These are phyloP conservation scores for Cerioporus squamosus DNA, from an alignment of 1,284 basidiomycete species.

Conservation along the genomic window DNA sequence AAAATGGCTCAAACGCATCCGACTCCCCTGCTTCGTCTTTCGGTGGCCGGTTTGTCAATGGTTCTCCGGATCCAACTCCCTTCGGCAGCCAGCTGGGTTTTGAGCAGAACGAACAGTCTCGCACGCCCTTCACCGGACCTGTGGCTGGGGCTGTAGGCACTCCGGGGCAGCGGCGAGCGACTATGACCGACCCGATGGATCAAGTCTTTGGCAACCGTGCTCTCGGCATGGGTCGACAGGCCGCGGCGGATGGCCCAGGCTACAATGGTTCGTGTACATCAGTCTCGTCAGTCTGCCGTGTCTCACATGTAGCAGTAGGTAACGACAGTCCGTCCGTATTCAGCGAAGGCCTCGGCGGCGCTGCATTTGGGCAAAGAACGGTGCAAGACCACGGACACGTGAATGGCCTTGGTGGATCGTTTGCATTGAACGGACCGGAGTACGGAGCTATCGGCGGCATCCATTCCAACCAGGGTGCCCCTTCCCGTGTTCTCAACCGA, in stretches of 20 bases:
- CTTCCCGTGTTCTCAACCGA: constrained; percentile 27
- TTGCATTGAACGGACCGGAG: constrained; percentile 19
- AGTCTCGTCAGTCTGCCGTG: not conserved
- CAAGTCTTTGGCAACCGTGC: constrained; percentile 13
- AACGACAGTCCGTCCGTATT: constrained; percentile 9
- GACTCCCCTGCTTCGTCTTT: constrained; percentile 76
- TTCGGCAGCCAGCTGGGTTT: constrained; percentile 45
- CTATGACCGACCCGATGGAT: constrained; percentile 28
- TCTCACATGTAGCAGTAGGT: not conserved
- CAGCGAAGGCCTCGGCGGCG: constrained; percentile 3
- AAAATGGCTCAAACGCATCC: constrained; percentile 54
- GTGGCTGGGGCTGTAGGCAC: constrained; percentile 17
- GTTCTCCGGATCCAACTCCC: constrained; percentile 68
- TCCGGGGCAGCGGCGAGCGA: constrained; percentile 23
- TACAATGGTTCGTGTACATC: constrained; percentile 14
- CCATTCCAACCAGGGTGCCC: constrained; percentile 18
- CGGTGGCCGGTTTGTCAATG: constrained; percentile 62
- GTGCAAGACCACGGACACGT: constrained; percentile 10
- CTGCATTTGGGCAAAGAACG: constrained; percentile 16
- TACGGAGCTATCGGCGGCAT: constrained; percentile 22
- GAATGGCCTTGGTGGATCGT: constrained; percentile 12
- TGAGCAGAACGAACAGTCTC: constrained; percentile 37
- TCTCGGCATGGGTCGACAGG: constrained; percentile 9
- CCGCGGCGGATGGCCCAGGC: constrained; percentile 18
- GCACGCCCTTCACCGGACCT: constrained; percentile 24